These are phyloP conservation scores for Penicillium glabrum DNA, from an alignment of 2,329 filamentous ascomycete genomes.

Conservation along the genomic window DNA sequence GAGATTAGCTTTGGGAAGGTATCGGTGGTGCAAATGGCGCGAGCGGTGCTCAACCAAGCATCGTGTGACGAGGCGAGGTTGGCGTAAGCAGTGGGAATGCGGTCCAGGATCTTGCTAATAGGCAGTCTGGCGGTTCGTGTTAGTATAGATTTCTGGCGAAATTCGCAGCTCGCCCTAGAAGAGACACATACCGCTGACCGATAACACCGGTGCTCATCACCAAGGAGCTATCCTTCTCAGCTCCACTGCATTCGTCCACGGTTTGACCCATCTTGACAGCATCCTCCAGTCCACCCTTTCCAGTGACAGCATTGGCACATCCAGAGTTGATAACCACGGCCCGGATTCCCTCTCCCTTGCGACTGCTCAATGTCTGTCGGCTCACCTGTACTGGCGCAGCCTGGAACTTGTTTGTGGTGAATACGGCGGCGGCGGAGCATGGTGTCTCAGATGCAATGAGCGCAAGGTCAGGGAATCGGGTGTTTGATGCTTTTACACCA, in stretches of 20 bases:
- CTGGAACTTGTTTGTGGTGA: slow-evolving; percentile 98
- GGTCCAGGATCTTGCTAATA: slow-evolving; percentile 82
- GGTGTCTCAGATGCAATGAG: slow-evolving; percentile 83
- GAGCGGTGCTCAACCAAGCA: slow-evolving; percentile 82
- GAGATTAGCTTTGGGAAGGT: slow-evolving; percentile 97
- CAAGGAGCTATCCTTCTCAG: slow-evolving; percentile 63
- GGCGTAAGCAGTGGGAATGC: slow-evolving; percentile 73
- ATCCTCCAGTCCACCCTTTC: slow-evolving; percentile 84
- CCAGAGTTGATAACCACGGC: slow-evolving; percentile 92
- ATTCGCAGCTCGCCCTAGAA: neutral
- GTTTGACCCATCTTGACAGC: slow-evolving; percentile 77
- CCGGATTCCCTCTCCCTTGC: slow-evolving; percentile 66
- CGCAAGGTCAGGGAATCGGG: slow-evolving; percentile 84
- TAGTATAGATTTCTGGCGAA: neutral
- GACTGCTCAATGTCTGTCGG: slow-evolving; percentile 66
- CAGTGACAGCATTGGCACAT: slow-evolving; percentile 95
- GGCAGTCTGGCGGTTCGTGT: slow-evolving; percentile 61
- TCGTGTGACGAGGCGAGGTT: slow-evolving; percentile 73
- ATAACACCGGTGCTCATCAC: slow-evolving; percentile 99
- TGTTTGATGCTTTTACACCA: slow-evolving; percentile 91
- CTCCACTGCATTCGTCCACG: slow-evolving; percentile 67
- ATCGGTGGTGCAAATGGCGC: slow-evolving; percentile 96
- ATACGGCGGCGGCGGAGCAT: slow-evolving; percentile 85
- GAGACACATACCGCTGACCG: slow-evolving; percentile 71
- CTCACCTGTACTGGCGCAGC: slow-evolving; percentile 91